Evolutionary conservation across 352 stramenopile genomes (phyloP), one percentile per base, ranked within the genome.

Genomic region (Pythium plurisporium): DNA sequence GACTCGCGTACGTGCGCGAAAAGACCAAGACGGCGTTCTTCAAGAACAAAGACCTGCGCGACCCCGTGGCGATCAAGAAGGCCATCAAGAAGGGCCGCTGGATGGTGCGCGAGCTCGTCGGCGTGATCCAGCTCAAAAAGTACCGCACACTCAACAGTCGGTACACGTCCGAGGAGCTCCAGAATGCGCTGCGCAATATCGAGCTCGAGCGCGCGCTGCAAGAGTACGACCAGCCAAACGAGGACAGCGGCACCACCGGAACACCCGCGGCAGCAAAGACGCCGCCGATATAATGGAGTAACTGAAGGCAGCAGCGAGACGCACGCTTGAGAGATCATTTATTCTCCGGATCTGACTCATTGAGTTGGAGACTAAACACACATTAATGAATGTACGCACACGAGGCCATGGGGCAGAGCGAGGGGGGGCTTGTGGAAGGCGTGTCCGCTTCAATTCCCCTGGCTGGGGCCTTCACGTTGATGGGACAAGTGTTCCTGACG

Each of bases 91-190:
- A 80, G 41, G 96, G 96, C 14, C 69, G 96, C 62, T 98, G 91
- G 73, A 96, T 96, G 80, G 87, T 98, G 37, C 72, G 91, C 41
- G 96, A 99, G 70, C 95, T 99, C 79, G 82, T 97, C 45, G 96
- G 86, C n/a, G 88, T 98, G 15, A 98, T 98, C 66, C 86, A 98
- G 76, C 74, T 99, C 26, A 98, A 98, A 64, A 99, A 99, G 66
- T 99, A 99, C 69, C 80, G 96, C 48, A 87, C 92, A 43, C 85
- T 99, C 65, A 97, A 97, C 54, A 77, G 71, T 53, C 73, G 94
- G 50, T 99, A 99, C 65, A 94, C 83, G 27, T 67, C 81, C 10
- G 79, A 87, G 52, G 81, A 91, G 55, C 67, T 91, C 62, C 79
- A 76, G 23, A 75, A 88, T 53, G 72, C 76, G 45, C 59, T 88